Conservation (phyloP, 208 protist species). For the Crithidia mellificae region DNA sequence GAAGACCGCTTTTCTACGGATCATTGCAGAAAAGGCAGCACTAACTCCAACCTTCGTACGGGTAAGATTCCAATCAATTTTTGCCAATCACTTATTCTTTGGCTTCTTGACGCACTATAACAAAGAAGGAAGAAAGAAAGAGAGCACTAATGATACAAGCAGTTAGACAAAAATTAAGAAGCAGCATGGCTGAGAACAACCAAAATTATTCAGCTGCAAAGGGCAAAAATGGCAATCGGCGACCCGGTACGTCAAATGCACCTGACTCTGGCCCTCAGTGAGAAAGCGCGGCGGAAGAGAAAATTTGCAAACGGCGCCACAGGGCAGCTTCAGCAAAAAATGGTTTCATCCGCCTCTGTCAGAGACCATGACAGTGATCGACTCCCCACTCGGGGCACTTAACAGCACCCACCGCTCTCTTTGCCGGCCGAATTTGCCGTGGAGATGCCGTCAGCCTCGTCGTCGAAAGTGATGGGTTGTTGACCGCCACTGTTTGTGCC, state of each 20-base stretch:
- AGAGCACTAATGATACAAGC: conserved; percentile 19
- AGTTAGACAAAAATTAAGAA: not conserved
- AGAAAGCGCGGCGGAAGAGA: not conserved
- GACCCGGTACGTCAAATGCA: too few species aligned
- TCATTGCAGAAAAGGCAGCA: too few species aligned
- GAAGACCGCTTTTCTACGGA: too few species aligned
- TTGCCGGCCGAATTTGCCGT: not conserved
- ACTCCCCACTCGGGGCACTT: not conserved
- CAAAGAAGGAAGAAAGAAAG: not conserved
- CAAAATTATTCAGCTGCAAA: too few species aligned
- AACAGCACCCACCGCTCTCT: conserved; percentile 18
- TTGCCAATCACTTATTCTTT: not conserved
- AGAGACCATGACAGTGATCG: not conserved
- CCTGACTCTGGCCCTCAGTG: too few species aligned
- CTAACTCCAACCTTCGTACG: too few species aligned
- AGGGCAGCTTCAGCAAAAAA: too few species aligned
- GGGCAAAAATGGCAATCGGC: too few species aligned
- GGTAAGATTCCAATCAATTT: too few species aligned
- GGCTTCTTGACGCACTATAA: not conserved
- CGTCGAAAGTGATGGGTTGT: conserved; percentile 24
- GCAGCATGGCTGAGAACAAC: too few species aligned
- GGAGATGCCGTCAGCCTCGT: not conserved
- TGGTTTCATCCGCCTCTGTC: not conserved
- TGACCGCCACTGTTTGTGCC: conserved; percentile 13
- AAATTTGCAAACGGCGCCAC: too few species aligned